Evolutionary conservation across 176 grass and related monocot species (phyloP), one percentile per base, ranked within the genome.

Genomic region (Hordeum vulgare): DNA sequence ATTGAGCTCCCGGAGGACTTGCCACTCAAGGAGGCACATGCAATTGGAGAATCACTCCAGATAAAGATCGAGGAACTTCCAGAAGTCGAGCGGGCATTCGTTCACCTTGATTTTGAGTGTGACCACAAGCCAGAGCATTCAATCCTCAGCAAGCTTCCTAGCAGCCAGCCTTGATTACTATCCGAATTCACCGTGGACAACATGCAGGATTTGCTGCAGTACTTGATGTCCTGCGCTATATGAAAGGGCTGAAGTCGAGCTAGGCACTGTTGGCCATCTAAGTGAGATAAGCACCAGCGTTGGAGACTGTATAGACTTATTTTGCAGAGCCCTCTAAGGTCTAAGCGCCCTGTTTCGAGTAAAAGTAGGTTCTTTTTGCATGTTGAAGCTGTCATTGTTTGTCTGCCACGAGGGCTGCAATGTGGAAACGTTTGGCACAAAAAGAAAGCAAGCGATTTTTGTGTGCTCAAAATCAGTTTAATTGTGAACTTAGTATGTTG

Each of bases 1-100:
- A 97, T 97, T 53, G 95, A 97, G 66, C 95, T 97, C 67, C 95
- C 95, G 0, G 95, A 97, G 82, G 92, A 97, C 66, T 91, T 97
- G 84, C 92, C 95, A 31, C 89, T 94, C 23, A 97, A 94, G 77
- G 95, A 97, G 45, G 92, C 92, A 0, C 95, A 97, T 71, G 85
- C 90, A 28, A 94, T 94, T 14, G 95, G 95, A 49, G 95, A 97
- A 85, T 93, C 95, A 4, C 84, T 97, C 29, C 95, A 97, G 56
- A 94, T 97, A 68, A 97, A 93, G 83, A 94, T 97, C 3, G 95
- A 97, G 72, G 90, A 97, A 27, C 89, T 97, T 72, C 88, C 78
- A 39, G 95, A 97, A 79, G 95, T 94, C 0, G 95, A 97, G 80
- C 92, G 95, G 41, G 95, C 95, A 56, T 94, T 97, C 39, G 92